phyloP scores from a whole-genome alignment of 306 rosid species.

The Inga leiocalycina region DNA sequence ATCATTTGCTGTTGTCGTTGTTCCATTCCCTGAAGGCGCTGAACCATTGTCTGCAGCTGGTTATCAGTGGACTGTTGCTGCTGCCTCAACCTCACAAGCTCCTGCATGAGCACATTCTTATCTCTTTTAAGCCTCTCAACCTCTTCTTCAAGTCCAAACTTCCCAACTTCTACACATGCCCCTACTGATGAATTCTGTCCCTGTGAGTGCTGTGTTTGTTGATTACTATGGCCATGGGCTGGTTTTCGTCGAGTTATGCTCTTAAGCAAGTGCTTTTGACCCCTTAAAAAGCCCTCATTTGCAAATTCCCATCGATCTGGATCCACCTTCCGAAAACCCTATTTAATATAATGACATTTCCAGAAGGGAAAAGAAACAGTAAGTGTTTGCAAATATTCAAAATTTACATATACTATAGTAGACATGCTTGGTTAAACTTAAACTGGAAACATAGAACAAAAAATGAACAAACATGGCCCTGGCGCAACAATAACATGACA shows the following conservation, averaged over 20 bases:
- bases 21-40: conserved; percentile 98
- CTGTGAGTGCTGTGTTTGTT: conserved; percentile 69
- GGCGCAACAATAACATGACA: not conserved
- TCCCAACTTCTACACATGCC: conserved; percentile 97
- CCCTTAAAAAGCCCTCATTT: conserved; percentile 91
- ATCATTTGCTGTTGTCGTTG: conserved; percentile 98
- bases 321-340: conserved; percentile 99
- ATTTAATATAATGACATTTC: conserved; percentile 24
- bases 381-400: not conserved
- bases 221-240: conserved; percentile 77
- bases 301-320: conserved; percentile 99
- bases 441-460: conserved; percentile 12
- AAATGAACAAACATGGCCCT: not conserved
- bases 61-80: conserved; percentile 95
- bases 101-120: conserved; percentile 97
- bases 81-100: conserved; percentile 96
- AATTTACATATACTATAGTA: conserved; percentile 6
- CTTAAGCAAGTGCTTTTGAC: conserved; percentile 91
- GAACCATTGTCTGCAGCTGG: conserved; percentile 93
- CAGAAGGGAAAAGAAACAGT: conserved; percentile 1
- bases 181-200: conserved; percentile 82
- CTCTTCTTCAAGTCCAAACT: conserved; percentile 97
- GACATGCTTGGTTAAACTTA: conserved; percentile 21
- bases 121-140: conserved; percentile 96
- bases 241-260: conserved; percentile 85